A percentile compares a stretch with the other conserved stretches of the same genome.
Evolutionary conservation across 2,329 filamentous ascomycete species (phyloP).

Genomic region (Orbilia ellipsospora): DNA sequence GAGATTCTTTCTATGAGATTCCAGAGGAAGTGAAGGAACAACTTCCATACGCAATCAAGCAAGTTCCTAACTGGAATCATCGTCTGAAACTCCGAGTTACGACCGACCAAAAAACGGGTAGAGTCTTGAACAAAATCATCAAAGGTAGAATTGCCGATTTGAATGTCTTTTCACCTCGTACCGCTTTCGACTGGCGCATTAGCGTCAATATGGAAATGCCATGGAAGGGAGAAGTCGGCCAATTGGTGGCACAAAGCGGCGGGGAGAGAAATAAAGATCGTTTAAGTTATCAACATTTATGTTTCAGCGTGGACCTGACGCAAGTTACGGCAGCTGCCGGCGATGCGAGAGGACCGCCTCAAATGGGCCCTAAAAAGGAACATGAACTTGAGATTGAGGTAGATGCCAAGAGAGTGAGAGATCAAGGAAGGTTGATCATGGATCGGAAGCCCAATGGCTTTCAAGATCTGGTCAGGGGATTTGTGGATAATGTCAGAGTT

Average conservation of each 20-base stretch:
- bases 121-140: constrained; percentile 83
- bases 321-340: constrained; percentile 72
- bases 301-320: constrained; percentile 91
- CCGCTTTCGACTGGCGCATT: constrained; percentile 87
- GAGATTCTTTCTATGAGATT: constrained; percentile 85
- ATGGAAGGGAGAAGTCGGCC: constrained; percentile 75
- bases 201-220: constrained; percentile 95
- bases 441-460: constrained; percentile 70
- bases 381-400: constrained; percentile 86
- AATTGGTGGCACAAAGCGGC: constrained; percentile 65
- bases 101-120: constrained; percentile 76
- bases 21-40: constrained; percentile 70
- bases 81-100: constrained; percentile 78
- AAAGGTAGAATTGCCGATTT: constrained; percentile 89
- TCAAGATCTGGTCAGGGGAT: constrained; percentile 75
- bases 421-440: constrained; percentile 72
- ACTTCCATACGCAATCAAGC: constrained; percentile 70
- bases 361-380: constrained; percentile 68
- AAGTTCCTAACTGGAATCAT: constrained; percentile 43
- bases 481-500: constrained; percentile 78
- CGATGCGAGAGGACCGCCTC: constrained; percentile 28
- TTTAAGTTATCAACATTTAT: constrained; percentile 87
- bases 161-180: constrained; percentile 82
- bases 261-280: constrained; percentile 85
- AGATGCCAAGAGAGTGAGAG: constrained; percentile 71